These are phyloP conservation scores for Fereydounia khargensis DNA, from an alignment of 1,284 basidiomycete genomes.

Conservation along the genomic window DNA sequence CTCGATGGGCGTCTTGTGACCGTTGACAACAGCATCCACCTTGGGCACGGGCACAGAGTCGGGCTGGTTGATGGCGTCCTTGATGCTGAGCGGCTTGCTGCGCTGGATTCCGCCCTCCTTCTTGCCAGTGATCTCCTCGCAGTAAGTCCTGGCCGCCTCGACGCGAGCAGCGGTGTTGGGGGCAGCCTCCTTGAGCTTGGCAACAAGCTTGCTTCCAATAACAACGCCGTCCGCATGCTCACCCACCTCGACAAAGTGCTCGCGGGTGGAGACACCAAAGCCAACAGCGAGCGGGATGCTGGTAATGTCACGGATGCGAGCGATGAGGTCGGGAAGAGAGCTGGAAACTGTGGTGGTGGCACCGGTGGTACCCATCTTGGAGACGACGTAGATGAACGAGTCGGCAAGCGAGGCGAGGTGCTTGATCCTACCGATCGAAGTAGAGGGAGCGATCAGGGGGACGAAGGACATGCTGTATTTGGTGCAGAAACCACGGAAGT, in stretches of 20 bases:
- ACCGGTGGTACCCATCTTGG: constrained; percentile 94
- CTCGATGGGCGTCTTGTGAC: constrained; percentile 30
- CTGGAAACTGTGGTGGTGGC: constrained; percentile 70
- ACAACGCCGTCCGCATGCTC: constrained; percentile 82
- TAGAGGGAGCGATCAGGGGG: constrained; percentile 92
- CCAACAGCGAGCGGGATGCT: constrained; percentile 86
- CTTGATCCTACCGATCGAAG: constrained; percentile 78
- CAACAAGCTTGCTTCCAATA: constrained; percentile 81
- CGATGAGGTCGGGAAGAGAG: constrained; percentile 53
- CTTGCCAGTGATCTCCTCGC: constrained; percentile 66
- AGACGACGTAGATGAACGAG: constrained; percentile 86
- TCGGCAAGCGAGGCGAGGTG: constrained; percentile 91
- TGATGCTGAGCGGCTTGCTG: constrained; percentile 39
- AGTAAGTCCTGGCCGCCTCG: constrained; percentile 62
- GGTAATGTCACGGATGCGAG: constrained; percentile 60
- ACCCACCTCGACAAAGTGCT: constrained; percentile 87
- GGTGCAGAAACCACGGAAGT: constrained; percentile 83
- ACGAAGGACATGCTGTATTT: constrained; percentile 87
- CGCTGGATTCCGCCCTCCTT: constrained; percentile 46
- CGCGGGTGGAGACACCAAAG: constrained; percentile 89
- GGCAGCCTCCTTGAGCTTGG: constrained; percentile 68
- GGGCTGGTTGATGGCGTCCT: constrained; percentile 27
- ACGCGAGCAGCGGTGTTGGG: constrained; percentile 57
- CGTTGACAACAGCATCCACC: constrained; percentile 42
- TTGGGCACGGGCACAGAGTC: constrained; percentile 43